Base-by-base conservation (phyloP, 495 filamentous ascomycete species). In the Parathielavia hyrcaniae region DNA sequence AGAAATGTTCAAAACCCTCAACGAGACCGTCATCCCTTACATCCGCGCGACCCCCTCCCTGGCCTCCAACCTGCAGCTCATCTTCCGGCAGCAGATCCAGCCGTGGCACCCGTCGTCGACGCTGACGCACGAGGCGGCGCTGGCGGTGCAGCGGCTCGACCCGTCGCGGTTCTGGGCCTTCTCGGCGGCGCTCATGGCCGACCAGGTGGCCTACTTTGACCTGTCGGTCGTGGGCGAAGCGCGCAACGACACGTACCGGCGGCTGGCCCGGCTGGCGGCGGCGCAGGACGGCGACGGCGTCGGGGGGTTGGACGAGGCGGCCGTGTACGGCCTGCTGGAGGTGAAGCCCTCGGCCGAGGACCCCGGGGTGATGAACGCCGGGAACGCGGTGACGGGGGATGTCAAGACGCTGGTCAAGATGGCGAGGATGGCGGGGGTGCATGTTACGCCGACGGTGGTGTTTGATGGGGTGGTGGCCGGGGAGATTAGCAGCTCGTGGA, bases 31-130 rank as follows among this genome's bases (percentile, higher is more conserved):
- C 66, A 82, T 85, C 72, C 75, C 73, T 30, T 67, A 74, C 35
- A 76, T 82, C 61, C 81, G 83, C 0, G 62, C 78, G 32, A 72
- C 87, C 65, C 67, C 73, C 19, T 34, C 74, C 41, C 86, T 86
- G 64, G 66, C 78, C n/a, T 47, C 63, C 22, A 79, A 75, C 55
- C 72, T 92, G 4, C 82, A 85, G 58, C 75, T 92, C 53, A 81
- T 97, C 53, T 86, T 96, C 75, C 86, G 90, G 22, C 90, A 91
- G 63, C 91, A 96, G 66, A 83, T 96, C 62, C 91, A 97, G 70
- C 92, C 92, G 14, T 97, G 92, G 91, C 91, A 97, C 70, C 92
- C 92, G 13, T 89, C 87, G 46, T 90, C 86, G 20, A 96, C 90
- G 0, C 82, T 96, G 16, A 79, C 80, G 23, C 92, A 97, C 72